These are phyloP conservation scores for Teunomyces aglyptinius DNA, from an alignment of 805 yeast genomes.

Conservation along the genomic window DNA sequence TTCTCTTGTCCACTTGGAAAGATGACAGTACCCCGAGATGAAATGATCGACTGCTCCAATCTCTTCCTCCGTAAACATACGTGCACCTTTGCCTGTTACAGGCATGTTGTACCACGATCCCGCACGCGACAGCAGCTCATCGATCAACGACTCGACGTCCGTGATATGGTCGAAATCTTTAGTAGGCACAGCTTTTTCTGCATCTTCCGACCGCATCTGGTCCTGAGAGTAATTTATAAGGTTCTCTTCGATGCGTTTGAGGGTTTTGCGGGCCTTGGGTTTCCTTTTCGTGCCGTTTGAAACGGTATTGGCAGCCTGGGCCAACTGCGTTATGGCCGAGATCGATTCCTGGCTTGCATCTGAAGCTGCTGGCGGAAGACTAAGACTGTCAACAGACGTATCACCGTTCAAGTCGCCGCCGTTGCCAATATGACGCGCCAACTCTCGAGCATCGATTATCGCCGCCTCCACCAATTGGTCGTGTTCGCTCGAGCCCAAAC, in stretches of 20 bases:
- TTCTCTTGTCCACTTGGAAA: slow-evolving; percentile 59
- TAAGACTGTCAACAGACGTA: not conserved
- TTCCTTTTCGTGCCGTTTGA: slow-evolving; percentile 12
- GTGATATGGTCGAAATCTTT: slow-evolving; percentile 24
- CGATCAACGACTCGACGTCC: slow-evolving; percentile 31
- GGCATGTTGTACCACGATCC: slow-evolving; percentile 30
- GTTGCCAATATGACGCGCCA: slow-evolving; percentile 42
- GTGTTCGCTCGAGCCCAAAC: slow-evolving; percentile 46
- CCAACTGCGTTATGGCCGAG: slow-evolving; percentile 27
- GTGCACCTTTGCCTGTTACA: slow-evolving; percentile 26
- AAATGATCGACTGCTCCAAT: slow-evolving; percentile 68
- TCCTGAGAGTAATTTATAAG: slow-evolving; percentile 5
- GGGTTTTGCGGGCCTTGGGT: slow-evolving; percentile 6
- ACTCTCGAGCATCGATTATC: slow-evolving; percentile 63
- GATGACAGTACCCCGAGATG: slow-evolving; percentile 63
- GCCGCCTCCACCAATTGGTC: slow-evolving; percentile 70
- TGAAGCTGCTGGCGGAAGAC: not conserved
- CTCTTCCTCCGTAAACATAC: slow-evolving; percentile 63
- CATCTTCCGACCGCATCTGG: not conserved
- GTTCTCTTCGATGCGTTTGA: slow-evolving; percentile 8
- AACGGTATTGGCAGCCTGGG: slow-evolving; percentile 28
- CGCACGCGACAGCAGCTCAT: slow-evolving; percentile 35
- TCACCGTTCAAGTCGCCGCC: slow-evolving; percentile 8
- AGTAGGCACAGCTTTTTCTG: not conserved
- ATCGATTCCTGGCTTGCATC: slow-evolving; percentile 12